Evolutionary conservation across 2,329 filamentous ascomycete genomes (phyloP), one percentile per base, ranked within the genome.

Genomic region (Hypomyces perniciosus): DNA sequence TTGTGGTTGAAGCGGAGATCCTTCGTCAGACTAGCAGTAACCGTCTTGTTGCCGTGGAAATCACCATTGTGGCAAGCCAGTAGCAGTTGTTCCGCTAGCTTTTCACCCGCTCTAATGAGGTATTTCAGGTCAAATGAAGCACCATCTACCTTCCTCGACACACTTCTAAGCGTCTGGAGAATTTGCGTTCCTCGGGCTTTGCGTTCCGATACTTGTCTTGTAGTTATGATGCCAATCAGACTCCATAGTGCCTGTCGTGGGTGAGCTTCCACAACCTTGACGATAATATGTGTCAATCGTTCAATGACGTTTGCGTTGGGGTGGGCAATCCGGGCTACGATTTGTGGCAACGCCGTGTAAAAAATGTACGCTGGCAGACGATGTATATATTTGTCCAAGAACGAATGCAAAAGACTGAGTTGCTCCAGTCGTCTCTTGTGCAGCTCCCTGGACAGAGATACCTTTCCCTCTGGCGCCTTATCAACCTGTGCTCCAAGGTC

Each of bases 261-360:
- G 66, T 96, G 88, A n/a, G 83, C 77, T 39, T 83, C 78, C 7
- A 95, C 85, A n/a, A 96, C 89, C 64, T 88, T 92, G 54, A 86
- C 73, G 50, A 99, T 90, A 57, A 97, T 92, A 33, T 79, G 78
- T 48, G 85, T 81, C 6, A 99, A 72, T 8, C 88, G 74, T 52
- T 85, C 81, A 68, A 89, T 95, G 2, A 96, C 90, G 1, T 83
- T 80, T 4, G 68, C 68, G 65, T 96, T 88, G 1, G 86, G 83
- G 69, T 99, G 93, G 42, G 88, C 88, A 61, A 99, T 96, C 31
- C 93, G 85, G n/a, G 92, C 93, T 51, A 99, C 88, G 55, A 99
- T 86, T 68, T 99, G 93, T 5, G 93, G 88, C 39, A 99, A 75
- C 5, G 92, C 77, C 2, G 85, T 87, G 64, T 90, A 92, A 67